Evolutionary conservation across 805 yeast species (phyloP), one percentile per base, ranked within the genome.

Genomic region (Myxozyma udenii): DNA sequence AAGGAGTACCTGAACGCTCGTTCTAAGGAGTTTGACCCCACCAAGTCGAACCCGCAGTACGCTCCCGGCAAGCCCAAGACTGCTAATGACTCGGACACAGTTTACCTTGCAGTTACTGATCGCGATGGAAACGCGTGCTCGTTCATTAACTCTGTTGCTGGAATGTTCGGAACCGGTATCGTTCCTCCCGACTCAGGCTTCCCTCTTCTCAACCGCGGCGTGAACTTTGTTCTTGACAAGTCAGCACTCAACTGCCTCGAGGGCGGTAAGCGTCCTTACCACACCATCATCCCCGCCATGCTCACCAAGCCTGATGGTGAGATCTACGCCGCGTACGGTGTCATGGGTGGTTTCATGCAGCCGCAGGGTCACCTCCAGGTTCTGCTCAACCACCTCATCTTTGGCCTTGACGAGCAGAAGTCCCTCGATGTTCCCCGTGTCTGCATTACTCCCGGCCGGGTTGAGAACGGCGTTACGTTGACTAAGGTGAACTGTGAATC

Each of bases 311-410:
- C 33, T 14, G 70, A 67, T 26, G 74, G 70, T 24, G 78, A 77
- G 24, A 67, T 86, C n/a, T 81, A 74, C 62, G 88, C 89, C 0
- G 70, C 83, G n/a, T 83, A 75, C 60, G 93, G 91, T 44, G 85
- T 84, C 55, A 85, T 85, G 88, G 95, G 95, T 16, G 95, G 91
- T 0, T 86, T 81, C 70, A 85, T 83, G 72, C 95, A 87, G 66
- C 95, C 95, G 2, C 87, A 84, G 61, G 90, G 90, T 1, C 95
- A 86, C 61, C 80, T 86, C 4, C 91, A 85, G 65, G 90, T 84
- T 33, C 82, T 78, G 35, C 67, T 85, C 55, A 86, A 87, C 64
- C 66, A 86, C 74, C 61, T 76, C 1, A 63, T 81, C 11, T 86
- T 83, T 65, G 81, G 81, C 0, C 67, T 81, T 61, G 76, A 78